Conservation (phyloP, 2,329 filamentous ascomycete genomes). For the Talaromyces funiculosus region DNA sequence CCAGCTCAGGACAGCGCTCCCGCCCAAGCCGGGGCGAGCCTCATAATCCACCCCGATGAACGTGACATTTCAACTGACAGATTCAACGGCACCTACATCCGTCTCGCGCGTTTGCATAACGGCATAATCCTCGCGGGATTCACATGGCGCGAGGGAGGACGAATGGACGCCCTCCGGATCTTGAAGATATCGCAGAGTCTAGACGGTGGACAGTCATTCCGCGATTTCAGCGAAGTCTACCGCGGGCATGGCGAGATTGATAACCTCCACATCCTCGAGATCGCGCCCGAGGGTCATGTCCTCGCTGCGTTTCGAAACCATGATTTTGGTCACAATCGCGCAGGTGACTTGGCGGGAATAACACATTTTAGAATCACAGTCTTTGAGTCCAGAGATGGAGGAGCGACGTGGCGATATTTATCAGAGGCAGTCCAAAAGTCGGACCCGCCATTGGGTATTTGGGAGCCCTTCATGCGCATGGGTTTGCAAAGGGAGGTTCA, state of each 20-base stretch:
- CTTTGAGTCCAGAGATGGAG: conserved; percentile 43
- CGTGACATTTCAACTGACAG: conserved; percentile 31
- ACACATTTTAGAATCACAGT: conserved; percentile 48
- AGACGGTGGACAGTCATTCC: conserved; percentile 40
- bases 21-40: conserved; percentile 15
- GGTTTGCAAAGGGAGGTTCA: conserved; percentile 37
- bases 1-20: not conserved
- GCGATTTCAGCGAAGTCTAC: conserved; percentile 39
- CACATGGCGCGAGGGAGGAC: conserved; percentile 36
- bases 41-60: conserved; percentile 30
- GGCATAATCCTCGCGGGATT: conserved; percentile 44
- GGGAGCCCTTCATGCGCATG: conserved; percentile 48
- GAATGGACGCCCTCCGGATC: conserved; percentile 24
- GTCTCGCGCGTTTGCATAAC: conserved; percentile 41
- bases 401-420: conserved; percentile 39
- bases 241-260: conserved; percentile 43
- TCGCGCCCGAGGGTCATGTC: conserved; percentile 26
- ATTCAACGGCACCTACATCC: conserved; percentile 43
- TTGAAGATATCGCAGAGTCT: conserved; percentile 42
- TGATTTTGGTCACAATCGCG: conserved; percentile 26
- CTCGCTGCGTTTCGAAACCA: conserved; percentile 49
- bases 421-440: conserved; percentile 42
- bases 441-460: conserved; percentile 35
- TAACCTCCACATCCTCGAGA: conserved; percentile 45
- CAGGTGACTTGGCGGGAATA: conserved; percentile 21